Evolutionary conservation across 805 yeast genomes (phyloP).

Genomic region (Torulaspora microellipsoides): DNA sequence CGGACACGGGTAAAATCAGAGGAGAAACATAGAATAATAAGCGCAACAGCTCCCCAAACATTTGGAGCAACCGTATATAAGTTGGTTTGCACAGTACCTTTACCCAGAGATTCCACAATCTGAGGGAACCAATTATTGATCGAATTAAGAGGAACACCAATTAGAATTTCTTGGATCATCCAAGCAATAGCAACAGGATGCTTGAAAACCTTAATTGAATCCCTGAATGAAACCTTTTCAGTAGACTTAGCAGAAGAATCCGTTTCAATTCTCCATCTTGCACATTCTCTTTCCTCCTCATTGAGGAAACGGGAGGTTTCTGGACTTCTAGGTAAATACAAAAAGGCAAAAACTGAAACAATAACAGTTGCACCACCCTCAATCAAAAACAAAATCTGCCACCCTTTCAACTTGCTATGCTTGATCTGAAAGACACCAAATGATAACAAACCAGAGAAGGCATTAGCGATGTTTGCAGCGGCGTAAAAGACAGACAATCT

Average conservation of each 20-base stretch:
- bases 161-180: slow-evolving; percentile 42
- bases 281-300: slow-evolving; percentile 36
- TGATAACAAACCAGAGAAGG: slow-evolving; percentile 42
- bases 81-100: slow-evolving; percentile 40
- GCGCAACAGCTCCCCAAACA: slow-evolving; percentile 43
- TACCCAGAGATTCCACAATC: slow-evolving; percentile 37
- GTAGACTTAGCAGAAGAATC: slow-evolving; percentile 43
- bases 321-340: slow-evolving; percentile 40
- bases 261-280: slow-evolving; percentile 38
- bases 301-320: slow-evolving; percentile 40
- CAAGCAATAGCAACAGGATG: slow-evolving; percentile 44
- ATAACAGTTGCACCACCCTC: slow-evolving; percentile 44
- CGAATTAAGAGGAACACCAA: slow-evolving; percentile 48
- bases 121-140: slow-evolving; percentile 49
- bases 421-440: slow-evolving; percentile 38
- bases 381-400: slow-evolving; percentile 48
- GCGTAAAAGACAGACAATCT: slow-evolving; percentile 38
- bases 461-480: slow-evolving; percentile 29
- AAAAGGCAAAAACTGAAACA: slow-evolving; percentile 36
- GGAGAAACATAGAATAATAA: slow-evolving; percentile 37
- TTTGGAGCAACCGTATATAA: slow-evolving; percentile 47
- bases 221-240: slow-evolving; percentile 36
- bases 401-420: slow-evolving; percentile 37
- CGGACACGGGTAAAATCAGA: slow-evolving; percentile 41
- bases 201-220: slow-evolving; percentile 41